phyloP scores from a whole-genome alignment of 352 stramenopile species.

The Phytopythium helicoides region DNA sequence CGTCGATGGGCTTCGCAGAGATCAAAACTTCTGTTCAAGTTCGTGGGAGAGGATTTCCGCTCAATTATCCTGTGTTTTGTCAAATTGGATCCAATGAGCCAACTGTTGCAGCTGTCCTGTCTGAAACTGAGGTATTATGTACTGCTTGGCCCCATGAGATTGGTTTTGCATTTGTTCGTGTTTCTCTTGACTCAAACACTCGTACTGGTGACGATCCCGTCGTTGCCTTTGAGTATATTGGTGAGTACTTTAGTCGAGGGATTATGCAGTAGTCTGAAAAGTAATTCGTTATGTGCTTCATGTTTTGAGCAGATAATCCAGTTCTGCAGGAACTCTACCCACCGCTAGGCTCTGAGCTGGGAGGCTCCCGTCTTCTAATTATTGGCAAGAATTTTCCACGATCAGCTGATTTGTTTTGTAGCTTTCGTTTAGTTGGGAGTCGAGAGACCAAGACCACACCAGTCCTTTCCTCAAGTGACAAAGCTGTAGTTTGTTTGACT shows the following conservation, averaged over 20 bases:
- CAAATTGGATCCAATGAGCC: conserved; percentile 19
- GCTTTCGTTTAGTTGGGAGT: conserved; percentile 10
- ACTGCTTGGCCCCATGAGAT: conserved; percentile 14
- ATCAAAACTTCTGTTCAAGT: conserved; percentile 20
- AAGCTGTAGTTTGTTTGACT: conserved; percentile 20
- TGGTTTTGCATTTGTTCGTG: conserved; percentile 10
- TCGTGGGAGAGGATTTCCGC: conserved; percentile 29
- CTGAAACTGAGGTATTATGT: conserved; percentile 23
- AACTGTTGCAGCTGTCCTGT: conserved; percentile 13
- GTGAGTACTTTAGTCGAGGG: conserved; percentile 14
- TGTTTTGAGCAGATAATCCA: conserved; percentile 19
- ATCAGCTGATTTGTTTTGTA: conserved; percentile 12
- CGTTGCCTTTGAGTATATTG: conserved; percentile 30
- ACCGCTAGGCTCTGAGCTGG: conserved; percentile 25
- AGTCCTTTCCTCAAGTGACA: conserved; percentile 19
- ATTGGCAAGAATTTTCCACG: conserved; percentile 21
- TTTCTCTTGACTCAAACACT: conserved; percentile 5
- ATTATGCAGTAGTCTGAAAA: background rate
- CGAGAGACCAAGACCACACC: conserved; percentile 2
- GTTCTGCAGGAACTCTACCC: conserved; percentile 23
- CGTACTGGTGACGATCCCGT: background rate
- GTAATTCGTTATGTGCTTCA: background rate
- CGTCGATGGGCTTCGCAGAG: conserved; percentile 17
- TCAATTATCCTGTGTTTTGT: conserved; percentile 21
- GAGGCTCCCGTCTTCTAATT: conserved; percentile 28